Evolutionary conservation across 148 eudicot genomes (phyloP).

Genomic region (Arbutus unedo): DNA sequence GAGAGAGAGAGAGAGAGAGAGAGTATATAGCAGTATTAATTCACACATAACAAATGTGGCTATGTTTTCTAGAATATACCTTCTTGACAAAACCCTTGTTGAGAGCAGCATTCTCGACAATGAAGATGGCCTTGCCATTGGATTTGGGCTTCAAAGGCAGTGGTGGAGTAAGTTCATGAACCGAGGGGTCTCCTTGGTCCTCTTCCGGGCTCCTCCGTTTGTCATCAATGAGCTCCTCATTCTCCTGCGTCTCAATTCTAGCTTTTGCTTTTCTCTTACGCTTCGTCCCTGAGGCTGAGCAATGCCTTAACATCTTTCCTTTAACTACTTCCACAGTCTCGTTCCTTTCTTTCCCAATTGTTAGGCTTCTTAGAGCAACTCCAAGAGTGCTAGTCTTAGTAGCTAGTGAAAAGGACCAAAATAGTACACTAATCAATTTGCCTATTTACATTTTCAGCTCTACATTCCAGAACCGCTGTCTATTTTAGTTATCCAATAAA

Average conservation of each 20-base stretch:
- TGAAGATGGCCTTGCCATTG: slow-evolving; percentile 1
- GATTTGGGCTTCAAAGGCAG: neutral
- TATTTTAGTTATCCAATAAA: too few relatives aligned
- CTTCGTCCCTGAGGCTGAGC: neutral
- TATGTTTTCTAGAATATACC: neutral
- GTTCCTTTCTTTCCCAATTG: too few relatives aligned
- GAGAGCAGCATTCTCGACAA: slow-evolving; percentile 3
- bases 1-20: neutral
- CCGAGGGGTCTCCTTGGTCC: neutral
- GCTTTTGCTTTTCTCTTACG: neutral
- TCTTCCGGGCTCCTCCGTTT: neutral
- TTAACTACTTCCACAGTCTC: neutral
- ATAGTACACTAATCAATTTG: too few relatives aligned
- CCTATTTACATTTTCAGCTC: too few relatives aligned
- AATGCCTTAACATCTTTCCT: neutral
- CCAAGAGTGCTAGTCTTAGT: too few relatives aligned
- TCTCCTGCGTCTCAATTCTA: neutral
- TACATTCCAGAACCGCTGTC: too few relatives aligned
- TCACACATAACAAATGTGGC: neutral
- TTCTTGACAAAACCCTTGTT: neutral
- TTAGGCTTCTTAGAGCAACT: too few relatives aligned
- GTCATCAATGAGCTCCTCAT: neutral
- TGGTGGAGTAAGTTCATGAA: neutral
- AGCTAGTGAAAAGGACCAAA: too few relatives aligned
- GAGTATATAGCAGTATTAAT: neutral